These are phyloP conservation scores for Pseudodiploospora longispora DNA, from an alignment of 2,329 filamentous ascomycete genomes.

Conservation along the genomic window DNA sequence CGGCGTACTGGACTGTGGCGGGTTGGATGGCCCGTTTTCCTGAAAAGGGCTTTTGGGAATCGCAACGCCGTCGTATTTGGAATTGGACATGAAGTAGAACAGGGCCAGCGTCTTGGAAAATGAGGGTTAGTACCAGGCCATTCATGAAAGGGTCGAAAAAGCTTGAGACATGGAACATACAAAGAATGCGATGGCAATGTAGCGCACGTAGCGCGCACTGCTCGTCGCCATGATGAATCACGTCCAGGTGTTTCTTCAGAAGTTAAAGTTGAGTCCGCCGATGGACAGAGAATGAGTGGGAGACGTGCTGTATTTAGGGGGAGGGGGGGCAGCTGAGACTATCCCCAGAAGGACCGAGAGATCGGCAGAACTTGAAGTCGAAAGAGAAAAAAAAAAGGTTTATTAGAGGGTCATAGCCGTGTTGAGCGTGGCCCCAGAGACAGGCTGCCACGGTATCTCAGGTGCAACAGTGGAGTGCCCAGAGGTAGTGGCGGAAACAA, in stretches of 20 bases:
- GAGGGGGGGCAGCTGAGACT: background rate
- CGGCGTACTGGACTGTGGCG: background rate
- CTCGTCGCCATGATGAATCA: slow-evolving; percentile 51
- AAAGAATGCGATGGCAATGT: slow-evolving; percentile 74
- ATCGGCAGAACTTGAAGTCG: background rate
- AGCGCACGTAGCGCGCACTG: slow-evolving; percentile 66
- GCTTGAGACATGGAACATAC: slow-evolving; percentile 45
- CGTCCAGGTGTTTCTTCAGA: background rate
- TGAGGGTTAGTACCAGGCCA: slow-evolving; percentile 9
- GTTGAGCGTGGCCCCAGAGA: no score
- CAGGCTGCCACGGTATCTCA: no score
- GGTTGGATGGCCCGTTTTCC: background rate
- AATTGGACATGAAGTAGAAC: slow-evolving; percentile 72
- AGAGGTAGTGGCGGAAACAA: no score
- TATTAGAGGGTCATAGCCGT: slow-evolving; percentile 6
- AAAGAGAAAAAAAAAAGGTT: background rate
- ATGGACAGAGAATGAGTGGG: background rate
- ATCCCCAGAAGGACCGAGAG: background rate
- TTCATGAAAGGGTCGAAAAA: background rate
- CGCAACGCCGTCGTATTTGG: slow-evolving; percentile 36
- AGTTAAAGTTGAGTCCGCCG: background rate
- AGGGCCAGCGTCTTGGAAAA: slow-evolving; percentile 51
- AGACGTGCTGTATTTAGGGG: background rate
- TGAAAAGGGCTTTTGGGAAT: slow-evolving; percentile 2
- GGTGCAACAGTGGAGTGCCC: no score